A percentile compares a stretch with the other conserved stretches of the same genome.
Conservation (phyloP, 75 land plant species). For the Selaginella tamariscina region DNA sequence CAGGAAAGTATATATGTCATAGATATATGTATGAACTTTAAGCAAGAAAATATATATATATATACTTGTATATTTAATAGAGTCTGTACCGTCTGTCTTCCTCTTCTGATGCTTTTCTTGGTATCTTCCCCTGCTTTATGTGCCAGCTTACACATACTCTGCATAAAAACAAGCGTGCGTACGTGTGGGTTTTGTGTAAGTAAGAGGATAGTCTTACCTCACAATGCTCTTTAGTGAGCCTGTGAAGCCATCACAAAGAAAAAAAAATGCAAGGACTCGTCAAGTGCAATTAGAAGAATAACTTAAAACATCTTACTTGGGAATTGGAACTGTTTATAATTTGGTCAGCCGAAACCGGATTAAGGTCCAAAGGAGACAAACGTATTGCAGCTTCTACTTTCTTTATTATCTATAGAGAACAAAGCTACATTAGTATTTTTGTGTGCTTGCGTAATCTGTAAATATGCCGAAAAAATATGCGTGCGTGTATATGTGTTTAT, state of each 20-base stretch:
- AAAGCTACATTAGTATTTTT: neutral
- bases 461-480: neutral
- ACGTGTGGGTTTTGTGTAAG: too few relatives aligned
- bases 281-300: constrained; percentile 8
- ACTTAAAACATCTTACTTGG: constrained; percentile 43
- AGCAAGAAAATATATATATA: neutral
- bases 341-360: constrained; percentile 61
- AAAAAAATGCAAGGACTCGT: neutral
- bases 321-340: constrained; percentile 61
- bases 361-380: constrained; percentile 71
- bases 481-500: neutral
- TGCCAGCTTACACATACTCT: constrained; percentile 76
- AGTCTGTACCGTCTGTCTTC: constrained; percentile 68
- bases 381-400: constrained; percentile 64
- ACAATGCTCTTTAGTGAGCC: constrained; percentile 74
- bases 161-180: neutral
- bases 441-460: neutral
- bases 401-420: constrained; percentile 55
- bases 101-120: constrained; percentile 84
- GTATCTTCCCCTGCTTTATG: constrained; percentile 74
- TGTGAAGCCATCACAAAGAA: constrained; percentile 21
- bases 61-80: constrained; percentile 1
- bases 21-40: neutral
- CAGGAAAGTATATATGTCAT: neutral
- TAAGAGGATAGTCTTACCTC: constrained; percentile 34